phyloP scores from a whole-genome alignment of 1,139 yeast genomes.

The Kodamaea arcana region DNA sequence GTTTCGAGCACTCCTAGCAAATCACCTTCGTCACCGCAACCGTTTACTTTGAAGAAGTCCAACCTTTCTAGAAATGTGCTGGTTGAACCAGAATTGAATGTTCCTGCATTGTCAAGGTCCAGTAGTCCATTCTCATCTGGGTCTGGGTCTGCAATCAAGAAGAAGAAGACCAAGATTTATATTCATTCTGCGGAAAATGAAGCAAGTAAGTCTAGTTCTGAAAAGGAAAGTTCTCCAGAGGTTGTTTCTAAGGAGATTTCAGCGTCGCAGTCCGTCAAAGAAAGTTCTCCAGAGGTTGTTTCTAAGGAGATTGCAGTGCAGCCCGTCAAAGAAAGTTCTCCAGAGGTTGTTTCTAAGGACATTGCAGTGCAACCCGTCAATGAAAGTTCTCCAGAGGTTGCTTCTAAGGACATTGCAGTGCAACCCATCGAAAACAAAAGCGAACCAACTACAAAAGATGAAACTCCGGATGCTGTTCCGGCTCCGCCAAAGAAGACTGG shows the following conservation, averaged over 20 bases:
- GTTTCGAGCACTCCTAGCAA: conserved; percentile 1
- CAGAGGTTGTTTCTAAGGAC: background rate
- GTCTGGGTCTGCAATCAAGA: conserved; percentile 11
- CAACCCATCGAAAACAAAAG: too few species aligned
- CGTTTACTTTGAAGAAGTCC: conserved; percentile 2
- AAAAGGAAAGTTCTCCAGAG: conserved; percentile 1
- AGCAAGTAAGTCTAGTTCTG: conserved; percentile 1
- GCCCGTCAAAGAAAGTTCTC: background rate
- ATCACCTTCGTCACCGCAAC: background rate
- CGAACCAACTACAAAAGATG: background rate
- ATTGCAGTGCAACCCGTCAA: background rate
- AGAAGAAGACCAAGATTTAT: conserved; percentile 22
- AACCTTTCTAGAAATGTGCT: conserved; percentile 9
- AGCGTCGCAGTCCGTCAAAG: too few species aligned
- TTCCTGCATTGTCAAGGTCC: conserved; percentile 15
- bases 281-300: background rate
- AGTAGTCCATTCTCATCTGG: conserved; percentile 22
- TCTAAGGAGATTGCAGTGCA: background rate
- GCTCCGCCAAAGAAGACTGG: conserved; percentile 10
- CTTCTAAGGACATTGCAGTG: background rate
- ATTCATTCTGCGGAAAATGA: conserved; percentile 14
- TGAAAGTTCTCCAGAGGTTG: background rate
- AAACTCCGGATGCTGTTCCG: background rate
- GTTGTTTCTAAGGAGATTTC: background rate
- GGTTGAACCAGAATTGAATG: conserved; percentile 14